phyloP scores from a whole-genome alignment of 345 rosid genomes.

The Mercurialis annua region DNA sequence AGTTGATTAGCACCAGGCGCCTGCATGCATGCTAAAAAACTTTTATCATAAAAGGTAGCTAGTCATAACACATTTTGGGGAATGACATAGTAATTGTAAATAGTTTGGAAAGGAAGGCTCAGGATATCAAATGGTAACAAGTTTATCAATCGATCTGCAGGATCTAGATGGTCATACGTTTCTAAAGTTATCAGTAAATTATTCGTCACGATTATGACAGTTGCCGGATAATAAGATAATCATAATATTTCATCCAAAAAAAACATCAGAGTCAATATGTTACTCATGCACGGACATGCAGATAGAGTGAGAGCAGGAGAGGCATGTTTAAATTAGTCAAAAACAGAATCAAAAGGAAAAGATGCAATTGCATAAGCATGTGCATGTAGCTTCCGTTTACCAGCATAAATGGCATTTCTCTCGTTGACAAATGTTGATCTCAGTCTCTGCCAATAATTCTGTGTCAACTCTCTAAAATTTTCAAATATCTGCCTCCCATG shows the following conservation, averaged over 20 bases:
- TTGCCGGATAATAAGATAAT: not conserved
- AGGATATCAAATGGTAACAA: not conserved
- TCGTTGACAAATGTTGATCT: slow-evolving; percentile 31
- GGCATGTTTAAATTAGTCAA: not conserved
- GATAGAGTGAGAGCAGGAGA: not conserved
- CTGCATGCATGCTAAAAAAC: slow-evolving; percentile 76
- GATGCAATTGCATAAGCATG: not conserved
- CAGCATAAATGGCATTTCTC: slow-evolving; percentile 41
- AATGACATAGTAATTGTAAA: not conserved
- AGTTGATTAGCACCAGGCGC: slow-evolving; percentile 43
- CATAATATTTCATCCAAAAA: not conserved
- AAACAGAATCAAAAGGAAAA: not conserved
- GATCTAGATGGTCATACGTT: not conserved
- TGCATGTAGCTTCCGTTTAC: slow-evolving; percentile 34
- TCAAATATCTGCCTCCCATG: slow-evolving; percentile 71
- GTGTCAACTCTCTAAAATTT: slow-evolving; percentile 75
- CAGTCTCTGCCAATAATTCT: slow-evolving; percentile 60
- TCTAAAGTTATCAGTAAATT: not conserved
- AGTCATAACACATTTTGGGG: not conserved
- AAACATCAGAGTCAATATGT: not conserved
- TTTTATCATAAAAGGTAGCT: slow-evolving; percentile 32
- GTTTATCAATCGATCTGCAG: not conserved
- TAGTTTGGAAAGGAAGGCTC: not conserved
- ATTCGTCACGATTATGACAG: not conserved
- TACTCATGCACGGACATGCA: not conserved